Base-by-base conservation (phyloP, 176 grass and related monocot genomes). In the Panicum miliaceum region DNA sequence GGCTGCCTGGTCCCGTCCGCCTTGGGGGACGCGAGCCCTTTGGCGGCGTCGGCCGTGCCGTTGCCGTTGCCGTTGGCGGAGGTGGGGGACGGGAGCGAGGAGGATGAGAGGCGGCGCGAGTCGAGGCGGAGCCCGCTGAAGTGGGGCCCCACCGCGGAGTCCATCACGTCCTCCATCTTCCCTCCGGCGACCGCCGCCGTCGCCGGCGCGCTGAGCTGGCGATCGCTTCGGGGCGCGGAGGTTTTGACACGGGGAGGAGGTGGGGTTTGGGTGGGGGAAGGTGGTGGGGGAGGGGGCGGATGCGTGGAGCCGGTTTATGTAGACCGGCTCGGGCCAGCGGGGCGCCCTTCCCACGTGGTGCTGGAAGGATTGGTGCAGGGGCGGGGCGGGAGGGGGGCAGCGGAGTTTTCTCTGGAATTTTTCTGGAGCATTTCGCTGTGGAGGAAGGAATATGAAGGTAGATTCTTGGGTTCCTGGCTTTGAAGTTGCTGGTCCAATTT, bases 51-150 rank as follows among this genome's bases (percentile, higher is more conserved):
- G 78, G 65, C 23, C 59, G 58, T 7, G 76, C 14, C 76, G 79
- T 32, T 54, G 79, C 64, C 48, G 64, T 56, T 38, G 79, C 50
- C 50, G 50, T 41, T 70, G 65, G 65, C 36, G 65, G 84, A 76
- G 43, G 91, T 86, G 41, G 93, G 73, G 35, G 88, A 81, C 4
- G 89, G 89, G 71, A 86, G 67, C 47, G 94, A 88, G 63, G 94
- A 88, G 41, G 89, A 83, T 58, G 87, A 84, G 79, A 76, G 61
- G 53, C 86, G 86, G 53, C 82, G 92, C 65, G 87, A 88, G 53
- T 90, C 90, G 42, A 84, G 88, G 58, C 91, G 96, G 84, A 93
- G 89, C 6, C 96, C 93, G 68, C 96, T 95, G 91, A 98, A 98
- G 91, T 98, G 96, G 29, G 91, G 80, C 19, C 83, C 91, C 32